Evolutionary conservation across 352 stramenopile genomes (phyloP), one percentile per base, ranked within the genome.

Genomic region (Vaucheria bursata): DNA sequence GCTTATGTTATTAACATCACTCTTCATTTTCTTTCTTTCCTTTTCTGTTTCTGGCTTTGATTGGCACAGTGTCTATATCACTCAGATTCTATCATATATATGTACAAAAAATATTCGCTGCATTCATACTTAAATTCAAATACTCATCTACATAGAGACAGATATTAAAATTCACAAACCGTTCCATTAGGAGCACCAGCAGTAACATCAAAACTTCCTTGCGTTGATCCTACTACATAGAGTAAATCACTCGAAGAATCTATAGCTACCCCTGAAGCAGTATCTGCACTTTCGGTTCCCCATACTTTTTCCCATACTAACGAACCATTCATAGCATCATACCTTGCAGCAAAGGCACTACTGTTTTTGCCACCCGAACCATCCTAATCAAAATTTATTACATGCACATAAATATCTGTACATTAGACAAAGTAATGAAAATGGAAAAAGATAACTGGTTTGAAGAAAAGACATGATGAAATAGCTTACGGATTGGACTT

Each of bases 211-310:
- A 68, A 7, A 34, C 53, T 68, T 31, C 75, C 75, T 40, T 65
- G 66, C 34, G 75, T 80, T n/a, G 52, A 64, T 29, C 75, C 75
- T 1, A 80, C 75, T 29, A 80, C 69, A 59, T 80, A 80, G 7
- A 81, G 50, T 12, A 81, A 71, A 18, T 39, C 68, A 12, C 34
- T 49, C 5, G 52, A 59, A 25, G 35, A 38, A 29, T 81, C 75
- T 0, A 81, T 71, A 0, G 75, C 75, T 3, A 81, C 68, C 1
- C 75, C 75, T 34, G 74, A 71, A n/a, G 35, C 75, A 0, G 37
- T 59, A n/a, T 71, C 35, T 25, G 75, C 35, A n/a, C n/a, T n/a
- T 31, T 7, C 53, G 25, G 68, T 81, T 0, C 75, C 75, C 75
- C 75, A 81, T 1, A 71, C 73, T n/a, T 40, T 71, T 59, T 81